Conservation (phyloP, 768 basidiomycete genomes). For the Grammothele lineata region DNA sequence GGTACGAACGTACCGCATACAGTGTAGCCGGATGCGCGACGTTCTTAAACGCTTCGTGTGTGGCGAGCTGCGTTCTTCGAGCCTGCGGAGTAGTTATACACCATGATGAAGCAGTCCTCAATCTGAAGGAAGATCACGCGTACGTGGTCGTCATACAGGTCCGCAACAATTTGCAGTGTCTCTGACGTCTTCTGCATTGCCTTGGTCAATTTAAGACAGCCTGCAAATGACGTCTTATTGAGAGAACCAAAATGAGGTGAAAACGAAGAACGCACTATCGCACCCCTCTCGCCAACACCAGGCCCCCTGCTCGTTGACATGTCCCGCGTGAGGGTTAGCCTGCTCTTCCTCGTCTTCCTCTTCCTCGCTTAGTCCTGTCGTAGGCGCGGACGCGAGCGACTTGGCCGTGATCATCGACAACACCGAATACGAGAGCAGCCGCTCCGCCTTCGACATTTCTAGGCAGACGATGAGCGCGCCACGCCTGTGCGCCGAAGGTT, state of each 20-base stretch:
- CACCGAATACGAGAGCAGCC: constrained; percentile 67
- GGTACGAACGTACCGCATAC: constrained; percentile 55
- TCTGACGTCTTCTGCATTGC: constrained; percentile 75
- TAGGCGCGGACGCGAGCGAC: constrained; percentile 46
- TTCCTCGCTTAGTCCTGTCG: constrained; percentile 30
- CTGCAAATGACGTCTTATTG: constrained; percentile 29
- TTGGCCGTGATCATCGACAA: constrained; percentile 73
- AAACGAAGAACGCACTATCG: constrained; percentile 42
- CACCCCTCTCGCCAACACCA: constrained; percentile 89
- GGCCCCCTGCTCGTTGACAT: constrained; percentile 68
- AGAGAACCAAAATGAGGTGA: background rate
- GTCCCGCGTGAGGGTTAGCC: constrained; percentile 38
- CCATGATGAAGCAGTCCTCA: too few species aligned
- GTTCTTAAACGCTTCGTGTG: constrained; percentile 71
- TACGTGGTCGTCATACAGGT: constrained; percentile 77
- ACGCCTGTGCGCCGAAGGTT: too few species aligned
- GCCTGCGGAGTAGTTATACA: constrained; percentile 53
- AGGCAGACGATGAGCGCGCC: too few species aligned
- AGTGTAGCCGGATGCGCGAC: constrained; percentile 71
- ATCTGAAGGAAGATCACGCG: background rate
- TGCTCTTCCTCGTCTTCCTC: constrained; percentile 42
- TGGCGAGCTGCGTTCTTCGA: constrained; percentile 62
- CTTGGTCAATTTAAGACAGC: constrained; percentile 75
- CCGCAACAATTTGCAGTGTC: constrained; percentile 67
- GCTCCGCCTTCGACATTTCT: constrained; percentile 81